These are phyloP conservation scores for Dendrocalamus latiflorus DNA, from an alignment of 202 grass and related monocot genomes.

Conservation along the genomic window DNA sequence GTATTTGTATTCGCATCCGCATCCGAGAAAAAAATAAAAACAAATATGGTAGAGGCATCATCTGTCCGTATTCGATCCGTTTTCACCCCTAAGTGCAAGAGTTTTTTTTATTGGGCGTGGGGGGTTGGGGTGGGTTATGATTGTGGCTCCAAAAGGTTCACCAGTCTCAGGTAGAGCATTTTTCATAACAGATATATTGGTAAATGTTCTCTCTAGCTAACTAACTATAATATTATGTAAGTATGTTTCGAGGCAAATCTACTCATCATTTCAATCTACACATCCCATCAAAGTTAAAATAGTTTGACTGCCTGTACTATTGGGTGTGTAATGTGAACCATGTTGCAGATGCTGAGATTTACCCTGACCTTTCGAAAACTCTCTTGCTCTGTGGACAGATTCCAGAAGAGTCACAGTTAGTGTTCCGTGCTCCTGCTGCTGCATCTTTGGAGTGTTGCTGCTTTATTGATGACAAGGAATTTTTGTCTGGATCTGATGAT, in stretches of 20 bases:
- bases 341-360: neutral
- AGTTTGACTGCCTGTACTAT: neutral
- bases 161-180: neutral
- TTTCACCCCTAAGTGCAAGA: too few relatives aligned
- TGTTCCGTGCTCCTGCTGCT: slow-evolving; percentile 64
- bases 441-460: slow-evolving; percentile 78
- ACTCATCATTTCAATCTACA: neutral
- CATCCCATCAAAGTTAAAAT: neutral
- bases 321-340: neutral
- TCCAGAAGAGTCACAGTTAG: slow-evolving; percentile 77
- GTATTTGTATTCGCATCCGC: too few relatives aligned
- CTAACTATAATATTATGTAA: neutral
- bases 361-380: neutral
- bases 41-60: too few relatives aligned
- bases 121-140: neutral
- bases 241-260: neutral
- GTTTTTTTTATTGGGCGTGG: too few relatives aligned
- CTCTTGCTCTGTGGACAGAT: slow-evolving; percentile 39
- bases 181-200: neutral
- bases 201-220: neutral
- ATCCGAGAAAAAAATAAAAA: too few relatives aligned
- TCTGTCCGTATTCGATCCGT: too few relatives aligned
- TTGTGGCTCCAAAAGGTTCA: neutral
- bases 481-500: slow-evolving; percentile 79
- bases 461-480: slow-evolving; percentile 82